Evolutionary conservation across 2,329 filamentous ascomycete genomes (phyloP).

Genomic region (Arthrobotrys pseudoclavata): DNA sequence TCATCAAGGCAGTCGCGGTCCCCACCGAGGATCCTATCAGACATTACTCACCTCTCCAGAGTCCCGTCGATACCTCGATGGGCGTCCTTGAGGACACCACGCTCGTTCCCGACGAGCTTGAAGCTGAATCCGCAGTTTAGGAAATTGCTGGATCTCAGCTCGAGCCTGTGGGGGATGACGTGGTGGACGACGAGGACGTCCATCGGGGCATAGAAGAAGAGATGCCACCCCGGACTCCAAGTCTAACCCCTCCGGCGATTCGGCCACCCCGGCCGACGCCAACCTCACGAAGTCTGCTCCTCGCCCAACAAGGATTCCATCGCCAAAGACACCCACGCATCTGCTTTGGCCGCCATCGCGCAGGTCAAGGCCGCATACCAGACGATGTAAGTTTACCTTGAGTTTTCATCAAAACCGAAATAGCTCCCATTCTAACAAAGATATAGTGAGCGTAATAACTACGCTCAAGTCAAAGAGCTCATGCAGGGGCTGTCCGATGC

Average conservation of each 20-base stretch:
- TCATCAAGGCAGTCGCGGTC: constrained; percentile 39
- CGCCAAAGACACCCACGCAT: constrained; percentile 2
- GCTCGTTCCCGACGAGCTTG: background rate
- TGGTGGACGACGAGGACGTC: background rate
- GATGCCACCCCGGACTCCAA: background rate
- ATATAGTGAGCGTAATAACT: constrained; percentile 6
- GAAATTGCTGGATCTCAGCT: constrained; percentile 2
- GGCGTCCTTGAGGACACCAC: constrained; percentile 20
- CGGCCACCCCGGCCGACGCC: background rate
- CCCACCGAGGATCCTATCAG: constrained; percentile 15
- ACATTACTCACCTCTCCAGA: constrained; percentile 21
- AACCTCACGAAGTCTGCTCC: background rate
- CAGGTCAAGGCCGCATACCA: constrained; percentile 23
- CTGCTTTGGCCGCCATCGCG: constrained; percentile 18
- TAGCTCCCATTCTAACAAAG: background rate
- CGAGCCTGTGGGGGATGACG: background rate
- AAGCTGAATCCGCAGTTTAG: constrained; percentile 1
- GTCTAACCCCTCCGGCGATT: background rate
- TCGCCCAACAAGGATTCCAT: constrained; percentile 9
- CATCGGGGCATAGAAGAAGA: background rate
- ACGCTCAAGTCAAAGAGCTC: constrained; percentile 9
- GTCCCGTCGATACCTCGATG: constrained; percentile 5
- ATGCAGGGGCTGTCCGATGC: constrained; percentile 15
- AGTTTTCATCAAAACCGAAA: background rate
- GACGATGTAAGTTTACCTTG: constrained; percentile 14